These are phyloP conservation scores for Talaromyces sp. DNA, from an alignment of 2,329 filamentous ascomycete genomes.

Conservation along the genomic window DNA sequence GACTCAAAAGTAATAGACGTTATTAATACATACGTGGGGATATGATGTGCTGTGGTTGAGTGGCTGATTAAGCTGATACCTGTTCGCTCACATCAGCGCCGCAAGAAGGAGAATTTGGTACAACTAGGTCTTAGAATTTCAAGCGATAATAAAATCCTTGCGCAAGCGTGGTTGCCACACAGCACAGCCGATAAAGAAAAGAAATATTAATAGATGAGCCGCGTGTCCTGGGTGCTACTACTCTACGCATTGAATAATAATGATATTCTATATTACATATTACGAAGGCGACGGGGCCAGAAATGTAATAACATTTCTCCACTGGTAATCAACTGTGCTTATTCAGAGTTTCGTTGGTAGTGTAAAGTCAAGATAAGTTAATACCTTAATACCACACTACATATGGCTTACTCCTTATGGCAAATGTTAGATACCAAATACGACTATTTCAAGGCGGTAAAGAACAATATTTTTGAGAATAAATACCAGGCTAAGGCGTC, in stretches of 20 bases:
- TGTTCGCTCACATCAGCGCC: not conserved
- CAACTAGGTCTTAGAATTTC: not conserved
- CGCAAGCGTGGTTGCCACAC: no score
- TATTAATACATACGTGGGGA: not conserved
- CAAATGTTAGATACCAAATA: no score
- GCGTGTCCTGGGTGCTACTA: no score
- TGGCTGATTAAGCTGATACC: not conserved
- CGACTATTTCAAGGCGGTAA: no score
- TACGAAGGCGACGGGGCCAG: not conserved
- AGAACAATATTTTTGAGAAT: no score
- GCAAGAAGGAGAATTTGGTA: not conserved
- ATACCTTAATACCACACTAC: not conserved
- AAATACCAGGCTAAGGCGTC: no score
- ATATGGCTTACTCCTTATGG: not conserved
- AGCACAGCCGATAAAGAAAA: no score
- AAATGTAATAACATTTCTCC: not conserved
- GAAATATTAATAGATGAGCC: no score
- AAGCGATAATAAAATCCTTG: not conserved
- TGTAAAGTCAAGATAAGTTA: not conserved
- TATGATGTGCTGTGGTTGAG: not conserved
- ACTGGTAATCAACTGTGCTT: not conserved
- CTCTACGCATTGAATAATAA: not conserved
- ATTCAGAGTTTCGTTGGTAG: not conserved
- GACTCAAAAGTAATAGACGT: not conserved
- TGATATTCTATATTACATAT: not conserved